Evolutionary conservation across 257 asterid genomes (phyloP).

Genomic region (Nicotiana tomentosiformis): DNA sequence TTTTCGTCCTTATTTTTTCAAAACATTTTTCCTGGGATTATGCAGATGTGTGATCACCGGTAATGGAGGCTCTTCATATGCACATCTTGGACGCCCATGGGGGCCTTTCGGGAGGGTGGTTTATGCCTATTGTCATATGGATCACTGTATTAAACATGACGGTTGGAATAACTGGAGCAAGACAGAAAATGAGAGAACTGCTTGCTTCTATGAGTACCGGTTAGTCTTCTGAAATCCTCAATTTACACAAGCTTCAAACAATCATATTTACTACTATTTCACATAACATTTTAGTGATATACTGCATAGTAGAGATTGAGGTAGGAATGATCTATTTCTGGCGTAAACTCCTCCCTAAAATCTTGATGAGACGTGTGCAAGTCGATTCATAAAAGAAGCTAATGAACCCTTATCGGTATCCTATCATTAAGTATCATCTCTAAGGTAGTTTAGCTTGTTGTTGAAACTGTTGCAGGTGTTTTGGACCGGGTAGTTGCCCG

Average conservation of each 20-base stretch:
- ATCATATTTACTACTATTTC: background rate
- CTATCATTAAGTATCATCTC: background rate
- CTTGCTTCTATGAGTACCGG: constrained; percentile 97
- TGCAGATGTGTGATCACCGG: constrained; percentile 95
- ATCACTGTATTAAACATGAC: constrained; percentile 58
- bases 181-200: constrained; percentile 79
- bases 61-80: constrained; percentile 53
- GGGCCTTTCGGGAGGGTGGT: constrained; percentile 98
- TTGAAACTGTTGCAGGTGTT: constrained; percentile 45
- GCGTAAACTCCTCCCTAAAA: background rate
- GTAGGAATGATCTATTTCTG: background rate
- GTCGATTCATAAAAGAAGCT: background rate
- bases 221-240: constrained; percentile 20
- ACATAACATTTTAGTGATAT: background rate
- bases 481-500: constrained; percentile 81
- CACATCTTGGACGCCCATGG: constrained; percentile 92
- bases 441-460: background rate
- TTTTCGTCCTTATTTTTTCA: background rate
- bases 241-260: background rate
- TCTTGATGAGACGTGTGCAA: background rate
- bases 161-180: constrained; percentile 99
- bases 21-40: background rate
- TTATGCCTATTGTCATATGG: constrained; percentile 69
- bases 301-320: background rate
- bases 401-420: background rate